Percentiles rank a stretch among this genome's conserved stretches.
These are phyloP conservation scores for Rhodotorula diobovata DNA, from an alignment of 768 basidiomycete genomes.

Conservation along the genomic window DNA sequence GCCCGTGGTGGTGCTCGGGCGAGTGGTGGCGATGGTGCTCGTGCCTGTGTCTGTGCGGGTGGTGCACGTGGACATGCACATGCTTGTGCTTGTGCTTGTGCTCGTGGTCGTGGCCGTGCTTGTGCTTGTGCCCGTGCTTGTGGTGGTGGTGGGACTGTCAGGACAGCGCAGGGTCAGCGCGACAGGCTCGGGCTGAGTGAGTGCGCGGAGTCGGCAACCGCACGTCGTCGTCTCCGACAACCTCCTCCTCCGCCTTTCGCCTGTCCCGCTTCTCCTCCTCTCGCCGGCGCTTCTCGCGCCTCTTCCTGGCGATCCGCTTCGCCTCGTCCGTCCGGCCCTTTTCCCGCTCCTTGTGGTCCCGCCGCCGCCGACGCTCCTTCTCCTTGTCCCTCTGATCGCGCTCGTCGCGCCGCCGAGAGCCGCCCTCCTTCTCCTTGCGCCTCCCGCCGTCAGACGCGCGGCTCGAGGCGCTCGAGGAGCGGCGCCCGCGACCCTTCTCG, in stretches of 20 bases:
- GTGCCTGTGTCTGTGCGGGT: background rate
- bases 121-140: background rate
- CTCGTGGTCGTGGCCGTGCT: background rate
- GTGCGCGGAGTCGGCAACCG: background rate
- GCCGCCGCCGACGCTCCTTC: background rate
- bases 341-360: background rate
- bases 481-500: constrained; percentile 4
- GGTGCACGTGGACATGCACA: background rate
- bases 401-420: background rate
- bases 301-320: background rate
- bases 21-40: too few species aligned
- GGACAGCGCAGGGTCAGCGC: background rate
- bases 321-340: background rate
- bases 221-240: background rate
- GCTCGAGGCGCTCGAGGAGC: too few species aligned
- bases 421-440: background rate
- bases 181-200: too few species aligned
- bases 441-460: background rate
- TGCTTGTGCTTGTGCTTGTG: background rate
- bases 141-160: background rate
- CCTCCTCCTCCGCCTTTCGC: background rate
- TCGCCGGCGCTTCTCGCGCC: background rate
- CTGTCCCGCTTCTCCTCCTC: background rate
- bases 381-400: background rate
- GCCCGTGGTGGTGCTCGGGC: too few species aligned